Conservation (phyloP, 1,284 basidiomycete genomes). For the Pyrrhoderma noxium region DNA sequence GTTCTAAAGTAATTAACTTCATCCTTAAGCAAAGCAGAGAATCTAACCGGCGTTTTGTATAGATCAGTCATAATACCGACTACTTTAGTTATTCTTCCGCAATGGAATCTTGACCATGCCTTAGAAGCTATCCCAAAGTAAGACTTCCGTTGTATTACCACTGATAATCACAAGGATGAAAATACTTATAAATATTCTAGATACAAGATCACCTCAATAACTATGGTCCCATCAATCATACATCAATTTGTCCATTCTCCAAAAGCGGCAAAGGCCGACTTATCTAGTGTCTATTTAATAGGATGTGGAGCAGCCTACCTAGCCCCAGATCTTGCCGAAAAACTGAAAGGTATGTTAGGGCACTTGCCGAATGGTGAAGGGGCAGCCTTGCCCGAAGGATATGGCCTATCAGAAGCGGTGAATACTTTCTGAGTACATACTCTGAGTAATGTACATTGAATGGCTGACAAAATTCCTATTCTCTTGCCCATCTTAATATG, state of each 20-base stretch:
- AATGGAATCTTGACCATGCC: conserved; percentile 49
- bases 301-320: conserved; percentile 61
- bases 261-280: conserved; percentile 40
- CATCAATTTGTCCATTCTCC: conserved; percentile 58
- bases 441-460: neutral
- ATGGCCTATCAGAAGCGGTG: conserved; percentile 72
- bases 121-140: conserved; percentile 40
- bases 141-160: conserved; percentile 15
- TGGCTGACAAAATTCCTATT: neutral
- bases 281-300: conserved; percentile 42
- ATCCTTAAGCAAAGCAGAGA: neutral
- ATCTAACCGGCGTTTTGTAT: neutral
- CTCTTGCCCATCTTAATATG: neutral
- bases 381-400: conserved; percentile 50
- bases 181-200: too few relatives aligned
- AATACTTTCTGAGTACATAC: conserved; percentile 23
- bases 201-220: conserved; percentile 43
- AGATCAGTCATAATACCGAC: conserved; percentile 34
- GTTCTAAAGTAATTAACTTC: conserved; percentile 32
- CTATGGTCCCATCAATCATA: conserved; percentile 56
- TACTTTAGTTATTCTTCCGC: conserved; percentile 48
- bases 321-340: conserved; percentile 41
- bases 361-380: conserved; percentile 47
- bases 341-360: conserved; percentile 34
- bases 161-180: too few relatives aligned